phyloP scores from a whole-genome alignment of 352 stramenopile species.

The Globisporangium nodosum region DNA sequence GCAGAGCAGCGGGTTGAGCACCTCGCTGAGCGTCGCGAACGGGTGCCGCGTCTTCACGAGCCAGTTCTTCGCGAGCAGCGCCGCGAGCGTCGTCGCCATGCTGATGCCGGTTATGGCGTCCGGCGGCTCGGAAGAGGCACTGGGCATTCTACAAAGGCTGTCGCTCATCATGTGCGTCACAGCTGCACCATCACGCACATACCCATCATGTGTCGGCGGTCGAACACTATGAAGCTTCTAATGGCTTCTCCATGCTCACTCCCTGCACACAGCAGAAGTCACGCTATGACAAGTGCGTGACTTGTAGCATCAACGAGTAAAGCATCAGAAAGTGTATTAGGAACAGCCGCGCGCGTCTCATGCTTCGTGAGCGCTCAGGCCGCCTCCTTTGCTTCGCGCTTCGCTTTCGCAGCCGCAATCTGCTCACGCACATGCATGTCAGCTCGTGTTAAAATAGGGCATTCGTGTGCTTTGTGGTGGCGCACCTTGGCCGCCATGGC shows the following conservation, averaged over 20 bases:
- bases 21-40: conserved; percentile 53
- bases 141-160: background rate
- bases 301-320: background rate
- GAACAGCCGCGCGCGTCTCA: background rate
- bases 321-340: background rate
- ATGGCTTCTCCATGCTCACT: too few species aligned
- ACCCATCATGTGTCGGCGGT: too few species aligned
- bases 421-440: conserved; percentile 15
- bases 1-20: conserved; percentile 64
- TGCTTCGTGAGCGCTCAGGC: background rate
- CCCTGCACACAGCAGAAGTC: too few species aligned
- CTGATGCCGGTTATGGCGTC: background rate
- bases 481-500: conserved; percentile 72
- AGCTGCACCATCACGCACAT: too few species aligned
- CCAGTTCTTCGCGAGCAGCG: conserved; percentile 73
- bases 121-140: background rate
- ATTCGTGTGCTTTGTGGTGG: too few species aligned
- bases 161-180: too few species aligned
- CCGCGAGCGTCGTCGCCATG: conserved; percentile 14
- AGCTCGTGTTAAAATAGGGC: background rate
- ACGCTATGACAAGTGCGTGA: too few species aligned
- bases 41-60: conserved; percentile 61
- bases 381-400: conserved; percentile 48
- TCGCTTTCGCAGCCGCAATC: conserved; percentile 75
- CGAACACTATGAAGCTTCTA: too few species aligned